A percentile compares a stretch with the other conserved stretches of the same genome.
Conservation (phyloP, 1,284 basidiomycete genomes). For the Trichosporon sp. region DNA sequence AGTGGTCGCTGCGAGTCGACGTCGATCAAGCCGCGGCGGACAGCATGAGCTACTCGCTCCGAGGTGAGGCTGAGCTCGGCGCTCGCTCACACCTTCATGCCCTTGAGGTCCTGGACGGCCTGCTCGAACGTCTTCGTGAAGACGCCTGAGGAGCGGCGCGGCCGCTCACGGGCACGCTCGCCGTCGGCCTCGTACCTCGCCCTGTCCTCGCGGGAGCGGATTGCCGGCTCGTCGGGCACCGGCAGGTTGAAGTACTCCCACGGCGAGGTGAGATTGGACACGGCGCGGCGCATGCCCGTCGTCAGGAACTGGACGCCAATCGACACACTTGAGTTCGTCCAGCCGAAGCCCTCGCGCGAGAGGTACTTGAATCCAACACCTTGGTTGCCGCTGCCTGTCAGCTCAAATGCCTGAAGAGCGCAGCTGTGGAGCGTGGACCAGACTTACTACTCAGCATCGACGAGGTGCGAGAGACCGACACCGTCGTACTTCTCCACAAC, state of each 20-base stretch:
- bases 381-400: constrained; percentile 69
- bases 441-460: constrained; percentile 81
- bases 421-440: background rate
- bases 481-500: constrained; percentile 99
- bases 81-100: background rate
- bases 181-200: background rate
- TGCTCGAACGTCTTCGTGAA: background rate
- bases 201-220: constrained; percentile 41
- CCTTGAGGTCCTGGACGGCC: background rate
- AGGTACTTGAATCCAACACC: constrained; percentile 96
- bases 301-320: constrained; percentile 92
- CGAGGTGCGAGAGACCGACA: constrained; percentile 86
- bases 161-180: background rate
- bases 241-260: constrained; percentile 46
- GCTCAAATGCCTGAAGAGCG: constrained; percentile 5
- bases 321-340: constrained; percentile 82
- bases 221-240: constrained; percentile 54
- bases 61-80: too few relatives aligned
- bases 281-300: constrained; percentile 86
- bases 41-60: background rate
- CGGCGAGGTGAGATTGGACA: constrained; percentile 65
- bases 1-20: too few relatives aligned
- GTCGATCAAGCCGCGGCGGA: too few relatives aligned
- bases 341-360: constrained; percentile 93
- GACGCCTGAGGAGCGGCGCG: background rate